Evolutionary conservation across 208 protist genomes (phyloP).

Genomic region (Trypanosomatidae sp.): DNA sequence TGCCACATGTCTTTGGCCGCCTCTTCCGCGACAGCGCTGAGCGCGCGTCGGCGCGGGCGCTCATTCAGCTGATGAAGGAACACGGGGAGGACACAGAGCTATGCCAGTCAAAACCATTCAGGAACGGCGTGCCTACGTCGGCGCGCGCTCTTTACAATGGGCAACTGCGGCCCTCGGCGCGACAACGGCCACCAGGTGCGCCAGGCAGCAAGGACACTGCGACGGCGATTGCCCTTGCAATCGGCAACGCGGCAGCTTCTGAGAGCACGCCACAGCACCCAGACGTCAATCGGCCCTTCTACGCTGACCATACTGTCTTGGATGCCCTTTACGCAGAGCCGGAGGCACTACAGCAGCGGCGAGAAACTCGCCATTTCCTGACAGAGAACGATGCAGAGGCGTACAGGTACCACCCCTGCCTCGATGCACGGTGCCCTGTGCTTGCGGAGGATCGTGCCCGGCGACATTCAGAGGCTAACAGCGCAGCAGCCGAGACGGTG

Average conservation of each 20-base stretch:
- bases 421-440: constrained; percentile 19
- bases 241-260: neutral
- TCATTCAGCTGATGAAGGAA: constrained; percentile 33
- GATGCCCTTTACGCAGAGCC: constrained; percentile 34
- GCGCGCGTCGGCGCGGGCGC: constrained; percentile 25
- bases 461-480: constrained; percentile 16
- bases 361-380: constrained; percentile 22
- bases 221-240: constrained; percentile 16
- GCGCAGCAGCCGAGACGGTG: constrained; percentile 16
- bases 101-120: constrained; percentile 20
- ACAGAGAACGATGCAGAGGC: constrained; percentile 19
- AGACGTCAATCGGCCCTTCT: neutral
- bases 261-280: neutral
- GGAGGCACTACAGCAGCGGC: constrained; percentile 28
- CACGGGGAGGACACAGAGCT: constrained; percentile 31
- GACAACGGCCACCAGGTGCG: neutral
- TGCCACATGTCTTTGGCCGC: constrained; percentile 29
- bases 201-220: constrained; percentile 1
- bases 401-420: constrained; percentile 24
- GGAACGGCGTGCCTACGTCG: neutral
- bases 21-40: constrained; percentile 38
- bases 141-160: neutral
- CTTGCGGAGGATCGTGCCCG: constrained; percentile 33
- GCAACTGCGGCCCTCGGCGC: neutral
- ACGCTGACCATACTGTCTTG: constrained; percentile 16